These are phyloP conservation scores for Globisporangium splendens DNA, from an alignment of 352 stramenopile species.

Conservation along the genomic window DNA sequence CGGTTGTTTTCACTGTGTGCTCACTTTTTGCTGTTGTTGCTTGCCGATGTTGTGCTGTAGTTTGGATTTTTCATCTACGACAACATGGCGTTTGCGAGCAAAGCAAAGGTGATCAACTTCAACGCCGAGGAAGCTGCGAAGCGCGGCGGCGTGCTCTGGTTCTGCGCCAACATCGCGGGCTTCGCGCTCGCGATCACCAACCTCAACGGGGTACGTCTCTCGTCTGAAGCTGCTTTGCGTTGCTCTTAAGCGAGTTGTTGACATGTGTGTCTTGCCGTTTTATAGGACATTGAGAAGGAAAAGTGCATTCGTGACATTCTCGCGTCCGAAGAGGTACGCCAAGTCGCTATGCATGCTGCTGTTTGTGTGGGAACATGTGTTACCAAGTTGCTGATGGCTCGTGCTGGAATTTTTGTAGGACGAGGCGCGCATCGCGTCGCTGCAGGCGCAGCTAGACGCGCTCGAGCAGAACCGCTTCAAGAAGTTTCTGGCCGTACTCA, in stretches of 20 bases:
- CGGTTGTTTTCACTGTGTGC: background rate
- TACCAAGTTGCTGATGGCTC: too few species aligned
- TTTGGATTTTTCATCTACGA: slow-evolving; percentile 86
- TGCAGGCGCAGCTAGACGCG: slow-evolving; percentile 58
- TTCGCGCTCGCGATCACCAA: slow-evolving; percentile 71
- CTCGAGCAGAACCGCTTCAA: slow-evolving; percentile 64
- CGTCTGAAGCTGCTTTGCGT: too few species aligned
- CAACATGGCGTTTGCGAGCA: slow-evolving; percentile 83
- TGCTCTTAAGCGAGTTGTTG: too few species aligned
- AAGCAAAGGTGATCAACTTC: slow-evolving; percentile 66
- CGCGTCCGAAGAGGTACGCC: slow-evolving; percentile 45
- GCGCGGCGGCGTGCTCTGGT: slow-evolving; percentile 79
- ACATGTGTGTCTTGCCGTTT: too few species aligned
- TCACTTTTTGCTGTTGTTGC: background rate
- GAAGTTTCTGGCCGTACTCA: slow-evolving; percentile 80
- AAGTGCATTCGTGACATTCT: slow-evolving; percentile 73
- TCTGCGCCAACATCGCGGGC: slow-evolving; percentile 77
- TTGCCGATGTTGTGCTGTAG: slow-evolving; percentile 12
- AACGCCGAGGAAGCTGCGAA: slow-evolving; percentile 60
- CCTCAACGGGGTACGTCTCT: slow-evolving; percentile 45
- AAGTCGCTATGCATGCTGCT: too few species aligned
- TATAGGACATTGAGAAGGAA: slow-evolving; percentile 71
- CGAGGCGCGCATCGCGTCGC: slow-evolving; percentile 35
- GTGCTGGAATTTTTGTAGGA: slow-evolving; percentile 16
- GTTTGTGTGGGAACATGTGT: too few species aligned